Conservation (phyloP, 148 eudicot species). For the Amaranthus cruentus region DNA sequence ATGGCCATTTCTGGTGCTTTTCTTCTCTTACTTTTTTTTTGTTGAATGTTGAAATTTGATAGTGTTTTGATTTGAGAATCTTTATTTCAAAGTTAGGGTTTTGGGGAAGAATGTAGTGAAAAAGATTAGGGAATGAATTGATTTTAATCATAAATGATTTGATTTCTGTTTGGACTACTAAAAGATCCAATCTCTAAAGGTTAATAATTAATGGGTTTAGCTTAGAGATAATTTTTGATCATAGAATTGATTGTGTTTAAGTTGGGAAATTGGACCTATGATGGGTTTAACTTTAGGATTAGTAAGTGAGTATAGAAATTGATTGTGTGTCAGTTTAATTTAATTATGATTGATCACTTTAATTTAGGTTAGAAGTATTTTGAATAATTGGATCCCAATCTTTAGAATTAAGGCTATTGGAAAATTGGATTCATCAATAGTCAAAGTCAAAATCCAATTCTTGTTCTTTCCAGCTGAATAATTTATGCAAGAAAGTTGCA, state of each 20-base stretch:
- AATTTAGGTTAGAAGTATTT: too few relatives aligned
- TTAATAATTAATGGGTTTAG: neutral
- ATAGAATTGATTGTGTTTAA: neutral
- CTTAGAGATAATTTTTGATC: neutral
- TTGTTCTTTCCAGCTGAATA: too few relatives aligned
- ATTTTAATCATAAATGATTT: neutral
- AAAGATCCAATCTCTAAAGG: neutral
- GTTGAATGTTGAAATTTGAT: neutral
- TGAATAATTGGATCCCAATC: too few relatives aligned
- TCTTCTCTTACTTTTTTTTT: neutral
- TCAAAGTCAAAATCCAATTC: too few relatives aligned
- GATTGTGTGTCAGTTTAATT: neutral
- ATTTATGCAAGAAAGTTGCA: neutral
- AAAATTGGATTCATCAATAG: too few relatives aligned
- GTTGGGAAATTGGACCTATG: neutral
- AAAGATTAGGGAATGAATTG: too few relatives aligned
- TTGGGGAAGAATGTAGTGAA: neutral
- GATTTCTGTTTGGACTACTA: neutral
- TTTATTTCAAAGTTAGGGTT: neutral
- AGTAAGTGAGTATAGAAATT: neutral
- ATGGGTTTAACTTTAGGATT: neutral
- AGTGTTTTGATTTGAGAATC: neutral
- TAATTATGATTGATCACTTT: neutral
- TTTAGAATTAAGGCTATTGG: too few relatives aligned
- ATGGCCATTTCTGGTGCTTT: constrained; percentile 79